Evolutionary conservation across 179 eudicot species (phyloP).

Genomic region (Camellia oleifera): DNA sequence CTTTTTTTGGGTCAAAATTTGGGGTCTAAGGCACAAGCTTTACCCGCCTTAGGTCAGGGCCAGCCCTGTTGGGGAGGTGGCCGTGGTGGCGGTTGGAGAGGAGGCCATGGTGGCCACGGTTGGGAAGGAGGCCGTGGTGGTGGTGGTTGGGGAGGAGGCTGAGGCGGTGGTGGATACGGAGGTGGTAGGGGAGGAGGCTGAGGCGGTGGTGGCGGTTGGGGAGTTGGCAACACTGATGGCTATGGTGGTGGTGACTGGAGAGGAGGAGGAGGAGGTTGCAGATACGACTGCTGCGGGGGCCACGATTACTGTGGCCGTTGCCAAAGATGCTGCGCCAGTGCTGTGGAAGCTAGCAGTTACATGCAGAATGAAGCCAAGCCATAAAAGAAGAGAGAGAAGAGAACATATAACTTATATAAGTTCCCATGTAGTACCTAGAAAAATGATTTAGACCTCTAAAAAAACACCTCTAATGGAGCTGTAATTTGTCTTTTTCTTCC

Average conservation of each 20-base stretch:
- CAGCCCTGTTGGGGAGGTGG: too few relatives aligned
- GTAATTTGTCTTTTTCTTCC: too few relatives aligned
- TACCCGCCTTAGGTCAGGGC: too few relatives aligned
- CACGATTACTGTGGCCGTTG: neutral
- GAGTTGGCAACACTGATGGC: neutral
- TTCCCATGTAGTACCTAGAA: neutral
- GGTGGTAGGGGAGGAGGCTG: neutral
- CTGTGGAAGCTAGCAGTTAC: neutral
- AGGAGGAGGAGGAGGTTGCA: constrained; percentile 1
- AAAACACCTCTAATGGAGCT: too few relatives aligned
- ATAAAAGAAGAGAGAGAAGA: neutral
- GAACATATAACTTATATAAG: neutral
- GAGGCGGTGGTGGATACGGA: neutral
- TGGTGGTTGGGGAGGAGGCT: neutral
- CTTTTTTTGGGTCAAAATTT: too few relatives aligned
- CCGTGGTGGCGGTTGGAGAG: too few relatives aligned
- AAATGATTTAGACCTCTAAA: too few relatives aligned
- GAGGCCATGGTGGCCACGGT: too few relatives aligned
- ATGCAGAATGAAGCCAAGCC: constrained; percentile 5
- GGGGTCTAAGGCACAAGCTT: too few relatives aligned
- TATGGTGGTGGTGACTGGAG: neutral
- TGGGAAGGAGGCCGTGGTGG: neutral
- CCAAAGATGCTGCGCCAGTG: neutral
- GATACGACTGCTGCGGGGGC: neutral
- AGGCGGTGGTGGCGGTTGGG: neutral